phyloP scores from a whole-genome alignment of 139 green algal genomes.

The Chlamydomonas eustigma region DNA sequence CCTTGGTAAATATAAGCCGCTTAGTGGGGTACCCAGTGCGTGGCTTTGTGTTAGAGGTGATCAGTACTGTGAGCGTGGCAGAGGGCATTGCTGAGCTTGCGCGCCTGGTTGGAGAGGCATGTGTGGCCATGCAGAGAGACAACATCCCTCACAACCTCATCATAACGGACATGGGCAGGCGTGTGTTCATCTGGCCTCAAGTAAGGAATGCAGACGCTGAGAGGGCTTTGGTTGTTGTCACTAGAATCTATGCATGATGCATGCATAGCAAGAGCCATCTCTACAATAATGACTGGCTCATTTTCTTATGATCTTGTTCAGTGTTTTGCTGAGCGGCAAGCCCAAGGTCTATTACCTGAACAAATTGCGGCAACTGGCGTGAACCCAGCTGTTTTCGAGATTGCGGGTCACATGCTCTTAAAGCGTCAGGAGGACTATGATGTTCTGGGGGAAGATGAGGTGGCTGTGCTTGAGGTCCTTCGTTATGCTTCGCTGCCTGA shows the following conservation, averaged over 20 bases:
- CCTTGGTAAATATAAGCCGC: slow-evolving; percentile 45
- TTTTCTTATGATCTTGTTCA: slow-evolving; percentile 19
- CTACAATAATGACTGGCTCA: too few species aligned
- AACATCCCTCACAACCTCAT: slow-evolving; percentile 98
- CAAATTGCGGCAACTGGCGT: slow-evolving; percentile 64
- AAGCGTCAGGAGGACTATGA: slow-evolving; percentile 89
- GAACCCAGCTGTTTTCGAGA: slow-evolving; percentile 95
- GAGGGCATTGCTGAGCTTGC: slow-evolving; percentile 52
- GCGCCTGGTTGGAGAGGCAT: slow-evolving; percentile 54
- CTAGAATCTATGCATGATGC: too few species aligned
- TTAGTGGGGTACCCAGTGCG: slow-evolving; percentile 84
- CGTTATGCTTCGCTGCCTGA: slow-evolving; percentile 44
- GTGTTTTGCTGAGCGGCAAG: slow-evolving; percentile 82
- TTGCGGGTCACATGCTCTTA: slow-evolving; percentile 93
- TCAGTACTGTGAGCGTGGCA: neutral
- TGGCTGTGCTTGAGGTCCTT: slow-evolving; percentile 60
- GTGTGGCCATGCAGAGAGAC: slow-evolving; percentile 57
- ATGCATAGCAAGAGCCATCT: too few species aligned
- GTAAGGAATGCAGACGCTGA: slow-evolving; percentile 4
- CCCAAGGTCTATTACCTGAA: slow-evolving; percentile 56
- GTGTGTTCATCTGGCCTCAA: slow-evolving; percentile 87
- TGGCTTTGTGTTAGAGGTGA: slow-evolving; percentile 83
- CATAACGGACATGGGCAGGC: slow-evolving; percentile 77
- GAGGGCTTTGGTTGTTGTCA: slow-evolving; percentile 5
- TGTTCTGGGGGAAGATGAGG: slow-evolving; percentile 43